Percentiles rank a stretch among this genome's conserved stretches.
These are phyloP conservation scores for Anthostomella pinea DNA, from an alignment of 2,329 filamentous ascomycete genomes.

Conservation along the genomic window DNA sequence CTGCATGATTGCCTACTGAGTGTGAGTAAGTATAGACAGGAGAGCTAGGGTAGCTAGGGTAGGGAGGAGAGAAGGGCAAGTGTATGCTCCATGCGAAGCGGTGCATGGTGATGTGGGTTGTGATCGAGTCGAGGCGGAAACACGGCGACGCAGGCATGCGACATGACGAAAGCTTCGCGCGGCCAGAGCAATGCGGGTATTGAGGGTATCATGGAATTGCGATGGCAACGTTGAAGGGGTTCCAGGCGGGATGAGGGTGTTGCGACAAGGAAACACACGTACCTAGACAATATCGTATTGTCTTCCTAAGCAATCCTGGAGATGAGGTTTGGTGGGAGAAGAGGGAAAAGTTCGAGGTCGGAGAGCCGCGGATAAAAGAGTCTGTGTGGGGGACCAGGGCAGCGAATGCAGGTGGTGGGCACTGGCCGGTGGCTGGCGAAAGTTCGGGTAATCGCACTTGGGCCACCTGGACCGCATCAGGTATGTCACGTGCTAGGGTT, in stretches of 20 bases:
- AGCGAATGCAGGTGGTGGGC: slow-evolving; percentile 3
- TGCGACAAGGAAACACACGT: slow-evolving; percentile 35
- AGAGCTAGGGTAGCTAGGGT: slow-evolving; percentile 34
- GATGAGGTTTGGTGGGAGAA: slow-evolving; percentile 42
- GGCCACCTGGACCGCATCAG: slow-evolving; percentile 6
- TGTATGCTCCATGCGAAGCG: slow-evolving; percentile 1
- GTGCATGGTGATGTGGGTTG: too few species aligned
- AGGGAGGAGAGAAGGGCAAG: slow-evolving; percentile 10
- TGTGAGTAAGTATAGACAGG: too few species aligned
- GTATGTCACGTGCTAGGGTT: slow-evolving; percentile 27
- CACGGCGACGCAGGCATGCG: too few species aligned
- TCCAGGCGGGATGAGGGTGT: neutral
- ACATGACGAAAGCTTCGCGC: too few species aligned
- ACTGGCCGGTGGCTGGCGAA: slow-evolving; percentile 10
- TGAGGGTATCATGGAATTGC: too few species aligned
- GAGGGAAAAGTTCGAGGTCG: slow-evolving; percentile 25
- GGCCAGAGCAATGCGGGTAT: too few species aligned
- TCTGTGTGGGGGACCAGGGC: slow-evolving; percentile 15
- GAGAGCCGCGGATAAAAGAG: slow-evolving; percentile 15
- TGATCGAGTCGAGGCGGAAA: too few species aligned
- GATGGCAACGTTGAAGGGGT: too few species aligned
- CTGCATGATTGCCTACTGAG: slow-evolving; percentile 65
- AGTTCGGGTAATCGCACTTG: slow-evolving; percentile 10
- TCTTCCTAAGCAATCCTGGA: slow-evolving; percentile 62
- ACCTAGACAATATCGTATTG: slow-evolving; percentile 62